Evolutionary conservation across 1,139 yeast species (phyloP).

Genomic region (Protomyces macrosporus): DNA sequence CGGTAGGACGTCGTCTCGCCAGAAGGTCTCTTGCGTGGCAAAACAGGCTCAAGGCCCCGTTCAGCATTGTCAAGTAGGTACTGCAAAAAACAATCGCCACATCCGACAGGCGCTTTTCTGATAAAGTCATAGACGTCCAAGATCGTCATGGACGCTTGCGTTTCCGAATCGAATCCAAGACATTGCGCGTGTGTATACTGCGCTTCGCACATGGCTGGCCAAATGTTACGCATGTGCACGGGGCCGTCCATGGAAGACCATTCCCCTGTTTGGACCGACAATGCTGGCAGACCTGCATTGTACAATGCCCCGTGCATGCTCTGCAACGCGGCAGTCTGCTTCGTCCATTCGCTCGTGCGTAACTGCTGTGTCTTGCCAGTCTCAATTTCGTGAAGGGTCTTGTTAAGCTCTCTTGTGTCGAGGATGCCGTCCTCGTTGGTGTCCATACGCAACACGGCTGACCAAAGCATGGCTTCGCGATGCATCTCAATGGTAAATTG

Average conservation of each 20-base stretch:
- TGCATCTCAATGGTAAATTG: constrained; percentile 8
- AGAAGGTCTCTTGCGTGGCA: not conserved
- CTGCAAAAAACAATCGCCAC: constrained; percentile 2
- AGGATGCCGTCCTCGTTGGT: constrained; percentile 1
- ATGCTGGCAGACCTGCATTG: not conserved
- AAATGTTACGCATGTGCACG: not conserved
- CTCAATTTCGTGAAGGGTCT: not conserved
- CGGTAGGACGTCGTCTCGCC: not conserved
- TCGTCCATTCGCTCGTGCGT: not conserved
- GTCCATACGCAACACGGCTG: not conserved
- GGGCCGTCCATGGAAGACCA: constrained; percentile 7
- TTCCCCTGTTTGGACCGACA: not conserved
- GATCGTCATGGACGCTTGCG: not conserved
- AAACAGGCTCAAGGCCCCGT: not conserved
- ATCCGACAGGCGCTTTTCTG: not conserved
- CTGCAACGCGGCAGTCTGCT: not conserved
- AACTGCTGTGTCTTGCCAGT: not conserved
- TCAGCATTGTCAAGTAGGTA: not conserved
- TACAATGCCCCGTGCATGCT: not conserved
- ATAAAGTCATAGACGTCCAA: not conserved
- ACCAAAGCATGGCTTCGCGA: constrained; percentile 10
- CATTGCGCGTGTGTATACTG: not conserved
- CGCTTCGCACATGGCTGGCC: not conserved
- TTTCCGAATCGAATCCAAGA: not conserved
- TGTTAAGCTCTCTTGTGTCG: not conserved